Base-by-base conservation (phyloP, 1,284 basidiomycete species). In the Macrocybe sp. region DNA sequence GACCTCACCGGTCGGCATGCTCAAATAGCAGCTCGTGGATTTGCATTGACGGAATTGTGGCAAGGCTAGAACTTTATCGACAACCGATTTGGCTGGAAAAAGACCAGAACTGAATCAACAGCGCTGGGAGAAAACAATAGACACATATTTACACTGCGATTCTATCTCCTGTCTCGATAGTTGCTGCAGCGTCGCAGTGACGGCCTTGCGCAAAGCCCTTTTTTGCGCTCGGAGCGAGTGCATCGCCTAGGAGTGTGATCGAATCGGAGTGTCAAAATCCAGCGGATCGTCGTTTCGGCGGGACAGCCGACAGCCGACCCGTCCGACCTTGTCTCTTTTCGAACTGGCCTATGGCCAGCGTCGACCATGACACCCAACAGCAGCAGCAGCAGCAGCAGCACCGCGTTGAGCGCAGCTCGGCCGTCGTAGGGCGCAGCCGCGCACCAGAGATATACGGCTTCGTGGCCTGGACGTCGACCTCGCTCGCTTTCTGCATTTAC, bases 391-490 rank as follows among this genome's bases (percentile, higher is more conserved):
- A 14, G 14, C 14, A 14, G 14, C 14, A 22, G 22, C 22, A 22
- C 22, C 22, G 4, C 22, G 22, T n/a, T 41, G 11, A 16, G 54
- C 75, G 75, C 14, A 14, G 14, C 14, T 14, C 14, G 14, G 14
- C 14, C 14, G 14, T 14, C 14, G 14, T 14, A 14, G 14, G 14
- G 14, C 14, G 14, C 56, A 81, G 78, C 60, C 77, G 84, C 10
- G 82, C 83, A 8, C 74, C 85, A 44, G 92, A 94, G 65, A 89
- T 92, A 59, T 94, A 94, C 59, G 92, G 91, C 12, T 92, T 91
- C 61, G 87, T 90, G 7, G 89, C 86, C 8, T 87, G 84, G 79
- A 81, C 87, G 7, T 80, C 83, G 0, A 92, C 90, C 1, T 86
- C 79, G 51, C 67, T 92, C 32, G 65, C 81, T 4, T 92, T 88